Conservation (phyloP, 768 basidiomycete genomes). For the Saitozyma sp. region DNA sequence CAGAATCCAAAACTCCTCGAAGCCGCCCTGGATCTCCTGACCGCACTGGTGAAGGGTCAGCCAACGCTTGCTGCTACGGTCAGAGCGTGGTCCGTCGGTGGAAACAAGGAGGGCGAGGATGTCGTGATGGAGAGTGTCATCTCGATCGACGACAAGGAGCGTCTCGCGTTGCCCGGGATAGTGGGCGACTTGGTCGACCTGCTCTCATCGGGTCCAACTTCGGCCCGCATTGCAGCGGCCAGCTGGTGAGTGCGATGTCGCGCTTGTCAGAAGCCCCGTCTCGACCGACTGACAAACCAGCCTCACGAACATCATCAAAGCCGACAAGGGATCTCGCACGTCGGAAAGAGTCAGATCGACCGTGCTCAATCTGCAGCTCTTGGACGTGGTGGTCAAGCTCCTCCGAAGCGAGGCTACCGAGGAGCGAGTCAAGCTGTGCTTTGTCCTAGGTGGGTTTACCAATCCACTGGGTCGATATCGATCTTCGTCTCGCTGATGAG, state of each 20-base stretch:
- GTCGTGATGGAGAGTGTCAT: neutral
- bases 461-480: neutral
- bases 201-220: constrained; percentile 19
- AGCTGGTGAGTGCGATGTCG: constrained; percentile 34
- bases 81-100: constrained; percentile 15
- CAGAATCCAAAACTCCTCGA: constrained; percentile 41
- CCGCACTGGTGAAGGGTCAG: constrained; percentile 41
- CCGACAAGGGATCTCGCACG: constrained; percentile 19
- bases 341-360: constrained; percentile 16
- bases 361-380: constrained; percentile 28
- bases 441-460: constrained; percentile 66
- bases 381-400: constrained; percentile 32
- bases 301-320: constrained; percentile 39
- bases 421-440: constrained; percentile 68
- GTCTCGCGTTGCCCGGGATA: constrained; percentile 5
- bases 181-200: constrained; percentile 22
- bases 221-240: constrained; percentile 40
- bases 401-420: constrained; percentile 30
- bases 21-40: constrained; percentile 46
- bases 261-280: neutral
- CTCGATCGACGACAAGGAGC: constrained; percentile 3
- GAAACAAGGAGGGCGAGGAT: neutral
- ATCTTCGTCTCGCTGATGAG: constrained; percentile 3
- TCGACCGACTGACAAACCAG: constrained; percentile 13
- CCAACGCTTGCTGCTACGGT: constrained; percentile 20